Base-by-base conservation (phyloP, 306 rosid species). In the Malus fusca region DNA sequence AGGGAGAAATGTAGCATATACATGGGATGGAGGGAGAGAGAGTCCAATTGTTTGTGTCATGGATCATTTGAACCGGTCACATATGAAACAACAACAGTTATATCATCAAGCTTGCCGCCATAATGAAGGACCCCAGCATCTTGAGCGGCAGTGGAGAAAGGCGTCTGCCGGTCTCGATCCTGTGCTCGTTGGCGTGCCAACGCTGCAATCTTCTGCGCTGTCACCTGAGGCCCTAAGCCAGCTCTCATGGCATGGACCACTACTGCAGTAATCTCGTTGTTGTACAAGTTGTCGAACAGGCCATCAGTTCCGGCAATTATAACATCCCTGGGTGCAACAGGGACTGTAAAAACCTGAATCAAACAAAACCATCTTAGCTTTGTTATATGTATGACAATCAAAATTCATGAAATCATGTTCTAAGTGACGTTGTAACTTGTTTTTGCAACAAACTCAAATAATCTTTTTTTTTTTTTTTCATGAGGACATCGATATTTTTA, bases 201-300 rank as follows among this genome's bases (percentile, higher is more conserved):
- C 6, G 98, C 99, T 23, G 99, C 99, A 79, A 96, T 89, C 90
- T 96, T 96, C 88, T 96, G 99, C 9, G 99, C 99, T 44, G 97
- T 92, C 60, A 84, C 97, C 82, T 92, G 97, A 51, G 98, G 89
- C 62, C 92, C 84, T 42, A 90, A 86, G 42, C 97, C 91, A 2
- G 96, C 88, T 87, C 98, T 89, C 56, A 83, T 33, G 28, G 96
- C 96, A 46, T 96, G 96, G 77, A 96, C 99, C 76, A 92, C 98
- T 66, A 92, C 91, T 0, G 97, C 93, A 0, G 97, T 90, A n/a
- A 96, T 89, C 90, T 96, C 99, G 52, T 88, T 96, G 74, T 80
- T 88, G 84, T 96, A 96, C 55, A 96, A 79, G 88, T 96, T 95
- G 83, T 95, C 99, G 43, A 95, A 95, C 43, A 95, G 88, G 31